Percentiles rank a stretch among this genome's conserved stretches.
phyloP scores from a whole-genome alignment of 805 yeast species.

The Cyberlindnera mycetangii region DNA sequence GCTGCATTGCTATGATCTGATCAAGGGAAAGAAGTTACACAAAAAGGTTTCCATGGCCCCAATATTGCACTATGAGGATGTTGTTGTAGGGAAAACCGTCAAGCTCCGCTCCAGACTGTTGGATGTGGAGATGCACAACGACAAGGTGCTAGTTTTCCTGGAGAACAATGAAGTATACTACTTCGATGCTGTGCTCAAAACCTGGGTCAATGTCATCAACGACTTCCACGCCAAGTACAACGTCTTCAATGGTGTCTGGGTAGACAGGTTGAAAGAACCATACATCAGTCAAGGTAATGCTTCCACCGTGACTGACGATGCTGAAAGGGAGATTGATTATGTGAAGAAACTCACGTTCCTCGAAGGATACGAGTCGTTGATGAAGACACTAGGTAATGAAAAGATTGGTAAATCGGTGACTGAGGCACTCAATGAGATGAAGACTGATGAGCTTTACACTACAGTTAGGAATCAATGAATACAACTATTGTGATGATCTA shows the following conservation, averaged over 20 bases:
- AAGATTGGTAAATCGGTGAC: conserved; percentile 1
- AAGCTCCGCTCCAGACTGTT: conserved; percentile 24
- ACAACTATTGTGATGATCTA: background rate
- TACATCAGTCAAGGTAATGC: background rate
- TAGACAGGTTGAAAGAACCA: conserved; percentile 11
- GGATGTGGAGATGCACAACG: conserved; percentile 34
- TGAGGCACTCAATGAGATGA: conserved; percentile 2
- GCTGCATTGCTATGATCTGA: conserved; percentile 49
- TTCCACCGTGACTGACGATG: background rate
- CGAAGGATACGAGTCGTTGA: conserved; percentile 18
- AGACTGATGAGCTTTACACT: conserved; percentile 3
- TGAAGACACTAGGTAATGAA: conserved; percentile 8
- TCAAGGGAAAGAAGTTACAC: conserved; percentile 32
- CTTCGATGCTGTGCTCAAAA: conserved; percentile 39
- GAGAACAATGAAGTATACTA: conserved; percentile 38
- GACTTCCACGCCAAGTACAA: conserved; percentile 14
- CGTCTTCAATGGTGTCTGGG: conserved; percentile 19
- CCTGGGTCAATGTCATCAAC: conserved; percentile 50
- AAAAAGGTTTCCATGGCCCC: conserved; percentile 52
- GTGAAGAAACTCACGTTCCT: conserved; percentile 17
- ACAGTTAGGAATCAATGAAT: conserved; percentile 5
- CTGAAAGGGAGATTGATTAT: conserved; percentile 8
- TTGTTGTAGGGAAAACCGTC: conserved; percentile 22
- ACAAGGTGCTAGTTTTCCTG: conserved; percentile 42
- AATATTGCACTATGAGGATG: conserved; percentile 39